phyloP scores from a whole-genome alignment of 129 eudicot genomes.

The Ambrosia artemisiifolia region DNA sequence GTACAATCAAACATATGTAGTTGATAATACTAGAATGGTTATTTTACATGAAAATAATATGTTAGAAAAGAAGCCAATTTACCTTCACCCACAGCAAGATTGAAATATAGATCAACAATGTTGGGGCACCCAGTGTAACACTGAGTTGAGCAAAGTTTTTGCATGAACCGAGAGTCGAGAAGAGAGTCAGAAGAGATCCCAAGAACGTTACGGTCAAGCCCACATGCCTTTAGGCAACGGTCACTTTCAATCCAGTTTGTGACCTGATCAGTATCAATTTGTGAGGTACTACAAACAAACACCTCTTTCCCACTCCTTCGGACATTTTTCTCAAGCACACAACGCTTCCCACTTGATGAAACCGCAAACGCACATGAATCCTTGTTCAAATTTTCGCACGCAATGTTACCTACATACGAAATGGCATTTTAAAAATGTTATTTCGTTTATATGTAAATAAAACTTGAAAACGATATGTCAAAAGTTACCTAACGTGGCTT shows the following conservation, averaged over 20 bases:
- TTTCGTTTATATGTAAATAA: not conserved
- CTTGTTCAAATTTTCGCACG: slow-evolving; percentile 64
- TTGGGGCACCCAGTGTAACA: slow-evolving; percentile 86
- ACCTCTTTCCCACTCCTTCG: slow-evolving; percentile 50
- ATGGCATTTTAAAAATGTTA: not conserved
- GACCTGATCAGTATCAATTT: slow-evolving; percentile 58
- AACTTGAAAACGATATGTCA: not conserved
- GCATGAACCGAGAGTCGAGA: slow-evolving; percentile 49
- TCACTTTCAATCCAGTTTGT: slow-evolving; percentile 64
- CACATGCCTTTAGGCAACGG: slow-evolving; percentile 64
- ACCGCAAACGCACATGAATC: slow-evolving; percentile 79
- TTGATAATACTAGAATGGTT: not conserved
- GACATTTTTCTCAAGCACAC: slow-evolving; percentile 74
- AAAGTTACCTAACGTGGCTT: slow-evolving; percentile 40
- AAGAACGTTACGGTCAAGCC: slow-evolving; percentile 52
- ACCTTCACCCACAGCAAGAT: slow-evolving; percentile 94
- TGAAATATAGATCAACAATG: slow-evolving; percentile 87
- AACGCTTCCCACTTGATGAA: slow-evolving; percentile 73
- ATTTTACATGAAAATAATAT: not conserved
- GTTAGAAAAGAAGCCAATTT: not conserved
- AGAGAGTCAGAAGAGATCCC: slow-evolving; percentile 88
- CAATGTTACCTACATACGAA: slow-evolving; percentile 41
- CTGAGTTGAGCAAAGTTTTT: slow-evolving; percentile 66
- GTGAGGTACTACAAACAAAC: slow-evolving; percentile 64
- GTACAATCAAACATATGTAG: not conserved